Evolutionary conservation across 768 basidiomycete genomes (phyloP).

Genomic region (Hydnomerulius pinastri): DNA sequence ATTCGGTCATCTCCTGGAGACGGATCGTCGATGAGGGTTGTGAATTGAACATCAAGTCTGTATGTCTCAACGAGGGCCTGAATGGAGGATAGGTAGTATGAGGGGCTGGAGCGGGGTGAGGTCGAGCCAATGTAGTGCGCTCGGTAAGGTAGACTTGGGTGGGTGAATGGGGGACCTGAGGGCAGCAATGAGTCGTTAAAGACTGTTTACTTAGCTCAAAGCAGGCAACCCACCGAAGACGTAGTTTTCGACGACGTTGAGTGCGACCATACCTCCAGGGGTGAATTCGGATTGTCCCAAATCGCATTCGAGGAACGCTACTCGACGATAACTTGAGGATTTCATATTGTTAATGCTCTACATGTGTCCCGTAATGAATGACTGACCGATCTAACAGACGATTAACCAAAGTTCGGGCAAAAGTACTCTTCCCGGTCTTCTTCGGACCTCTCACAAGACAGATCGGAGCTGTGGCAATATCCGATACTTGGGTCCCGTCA

Average conservation of each 20-base stretch:
- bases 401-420: constrained; percentile 75
- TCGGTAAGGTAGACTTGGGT: constrained; percentile 65
- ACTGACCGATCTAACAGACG: constrained; percentile 57
- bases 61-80: constrained; percentile 67
- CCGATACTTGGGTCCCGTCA: constrained; percentile 1
- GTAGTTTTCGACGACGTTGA: constrained; percentile 68
- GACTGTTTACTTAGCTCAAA: neutral
- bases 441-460: constrained; percentile 84
- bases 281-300: constrained; percentile 94
- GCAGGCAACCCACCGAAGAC: constrained; percentile 59
- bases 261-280: constrained; percentile 79
- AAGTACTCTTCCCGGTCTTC: constrained; percentile 88
- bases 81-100: constrained; percentile 72
- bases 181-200: neutral
- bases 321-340: constrained; percentile 61
- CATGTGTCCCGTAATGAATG: neutral
- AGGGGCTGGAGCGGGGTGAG: constrained; percentile 75
- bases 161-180: constrained; percentile 86
- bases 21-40: constrained; percentile 32
- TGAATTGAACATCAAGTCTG: constrained; percentile 64
- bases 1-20: constrained; percentile 41
- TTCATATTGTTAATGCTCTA: neutral
- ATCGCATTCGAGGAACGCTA: constrained; percentile 93
- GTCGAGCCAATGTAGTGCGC: constrained; percentile 85
- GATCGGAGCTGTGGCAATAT: constrained; percentile 34